A percentile compares a stretch with the other conserved stretches of the same genome.
Conservation (phyloP, 805 yeast genomes). For the Candida dendrica region DNA sequence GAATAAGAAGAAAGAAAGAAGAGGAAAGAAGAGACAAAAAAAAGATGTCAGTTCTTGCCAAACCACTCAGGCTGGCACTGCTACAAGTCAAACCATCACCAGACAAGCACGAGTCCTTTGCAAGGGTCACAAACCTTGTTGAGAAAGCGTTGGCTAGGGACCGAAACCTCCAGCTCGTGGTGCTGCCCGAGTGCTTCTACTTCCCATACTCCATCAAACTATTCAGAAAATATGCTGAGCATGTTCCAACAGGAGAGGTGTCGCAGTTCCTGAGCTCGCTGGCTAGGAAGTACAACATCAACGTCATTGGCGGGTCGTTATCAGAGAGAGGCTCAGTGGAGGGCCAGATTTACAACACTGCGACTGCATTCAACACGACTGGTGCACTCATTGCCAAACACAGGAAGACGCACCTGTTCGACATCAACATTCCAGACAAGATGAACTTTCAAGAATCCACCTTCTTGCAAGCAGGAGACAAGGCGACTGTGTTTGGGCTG, state of each 20-base stretch:
- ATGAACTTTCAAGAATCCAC: slow-evolving; percentile 81
- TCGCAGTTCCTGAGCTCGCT: slow-evolving; percentile 52
- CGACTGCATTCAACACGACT: slow-evolving; percentile 58
- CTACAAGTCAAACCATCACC: slow-evolving; percentile 68
- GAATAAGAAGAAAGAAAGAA: no score
- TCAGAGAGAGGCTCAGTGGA: slow-evolving; percentile 59
- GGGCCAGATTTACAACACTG: slow-evolving; percentile 59
- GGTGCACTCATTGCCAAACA: slow-evolving; percentile 82
- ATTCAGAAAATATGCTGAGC: slow-evolving; percentile 80
- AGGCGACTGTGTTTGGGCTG: slow-evolving; percentile 65
- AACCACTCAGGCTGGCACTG: slow-evolving; percentile 66
- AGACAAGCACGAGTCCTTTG: slow-evolving; percentile 69
- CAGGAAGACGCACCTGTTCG: slow-evolving; percentile 81
- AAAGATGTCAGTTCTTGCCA: slow-evolving; percentile 27
- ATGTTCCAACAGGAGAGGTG: slow-evolving; percentile 64
- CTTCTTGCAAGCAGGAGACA: slow-evolving; percentile 66
- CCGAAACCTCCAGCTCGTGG: slow-evolving; percentile 65
- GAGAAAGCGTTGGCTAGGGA: slow-evolving; percentile 48
- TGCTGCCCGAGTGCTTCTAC: slow-evolving; percentile 93
- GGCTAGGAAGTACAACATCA: slow-evolving; percentile 59
- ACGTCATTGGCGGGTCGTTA: slow-evolving; percentile 83
- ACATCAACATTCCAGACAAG: slow-evolving; percentile 85
- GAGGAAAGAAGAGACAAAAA: no score
- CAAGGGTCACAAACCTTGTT: slow-evolving; percentile 52
- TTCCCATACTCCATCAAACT: slow-evolving; percentile 87